Conservation (phyloP, 805 yeast genomes). For the Starmerella bombicola region DNA sequence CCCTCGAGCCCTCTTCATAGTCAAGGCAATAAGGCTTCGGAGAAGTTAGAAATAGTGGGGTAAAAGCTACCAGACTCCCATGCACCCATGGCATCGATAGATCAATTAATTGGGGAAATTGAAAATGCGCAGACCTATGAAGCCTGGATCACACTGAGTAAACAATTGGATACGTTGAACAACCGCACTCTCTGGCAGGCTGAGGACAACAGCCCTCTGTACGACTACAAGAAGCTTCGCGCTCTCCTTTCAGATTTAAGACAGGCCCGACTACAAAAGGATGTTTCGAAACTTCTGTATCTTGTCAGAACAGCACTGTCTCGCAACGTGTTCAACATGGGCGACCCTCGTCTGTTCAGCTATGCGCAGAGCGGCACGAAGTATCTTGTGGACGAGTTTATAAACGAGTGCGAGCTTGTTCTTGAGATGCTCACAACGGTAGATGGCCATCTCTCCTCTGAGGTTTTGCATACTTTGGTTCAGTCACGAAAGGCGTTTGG, state of each 20-base stretch:
- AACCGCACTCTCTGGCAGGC: slow-evolving; percentile 65
- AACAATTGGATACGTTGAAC: slow-evolving; percentile 49
- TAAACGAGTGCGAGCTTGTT: slow-evolving; percentile 57
- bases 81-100: background rate
- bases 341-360: slow-evolving; percentile 62
- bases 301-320: slow-evolving; percentile 74
- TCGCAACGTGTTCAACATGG: slow-evolving; percentile 77
- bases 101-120: slow-evolving; percentile 7
- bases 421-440: slow-evolving; percentile 28
- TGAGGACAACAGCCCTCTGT: slow-evolving; percentile 44
- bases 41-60: no score
- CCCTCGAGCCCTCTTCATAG: no score
- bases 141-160: slow-evolving; percentile 60
- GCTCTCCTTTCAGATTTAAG: slow-evolving; percentile 44
- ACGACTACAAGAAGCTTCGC: slow-evolving; percentile 55
- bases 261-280: slow-evolving; percentile 43
- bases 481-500: slow-evolving; percentile 90
- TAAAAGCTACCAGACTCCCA: background rate
- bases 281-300: slow-evolving; percentile 52
- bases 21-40: no score
- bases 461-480: slow-evolving; percentile 62
- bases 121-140: slow-evolving; percentile 22
- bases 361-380: slow-evolving; percentile 83
- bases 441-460: slow-evolving; percentile 40
- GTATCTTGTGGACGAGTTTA: slow-evolving; percentile 65